Conservation (phyloP, 1,284 basidiomycete genomes). For the Coriolopsis trogii region DNA sequence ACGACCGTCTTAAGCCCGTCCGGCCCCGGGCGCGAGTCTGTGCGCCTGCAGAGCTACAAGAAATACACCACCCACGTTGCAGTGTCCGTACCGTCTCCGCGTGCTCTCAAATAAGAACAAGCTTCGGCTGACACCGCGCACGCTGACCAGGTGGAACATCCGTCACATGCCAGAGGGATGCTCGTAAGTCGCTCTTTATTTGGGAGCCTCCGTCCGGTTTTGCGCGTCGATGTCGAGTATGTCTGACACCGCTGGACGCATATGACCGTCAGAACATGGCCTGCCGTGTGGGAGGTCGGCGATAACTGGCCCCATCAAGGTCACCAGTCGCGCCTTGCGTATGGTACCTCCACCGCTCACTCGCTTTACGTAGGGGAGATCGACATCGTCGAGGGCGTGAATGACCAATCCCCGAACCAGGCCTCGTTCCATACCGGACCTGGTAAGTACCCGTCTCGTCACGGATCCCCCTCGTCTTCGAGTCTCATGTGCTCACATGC, state of each 20-base stretch:
- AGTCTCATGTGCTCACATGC: not conserved
- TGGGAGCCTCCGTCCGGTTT: not conserved
- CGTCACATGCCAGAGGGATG: slow-evolving; percentile 66
- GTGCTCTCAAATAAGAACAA: not conserved
- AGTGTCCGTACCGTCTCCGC: slow-evolving; percentile 45
- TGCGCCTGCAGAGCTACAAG: slow-evolving; percentile 55
- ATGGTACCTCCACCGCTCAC: not conserved
- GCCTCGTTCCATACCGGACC: slow-evolving; percentile 65
- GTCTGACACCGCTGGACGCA: slow-evolving; percentile 1
- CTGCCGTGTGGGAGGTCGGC: slow-evolving; percentile 42
- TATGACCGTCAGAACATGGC: slow-evolving; percentile 44
- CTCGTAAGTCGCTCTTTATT: slow-evolving; percentile 47
- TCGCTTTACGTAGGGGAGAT: slow-evolving; percentile 51
- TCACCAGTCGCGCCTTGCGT: slow-evolving; percentile 3
- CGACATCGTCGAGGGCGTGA: slow-evolving; percentile 73
- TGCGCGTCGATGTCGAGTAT: not conserved
- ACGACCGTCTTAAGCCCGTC: slow-evolving; percentile 46
- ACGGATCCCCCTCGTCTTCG: not conserved
- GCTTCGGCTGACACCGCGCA: not conserved
- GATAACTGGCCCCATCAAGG: slow-evolving; percentile 37
- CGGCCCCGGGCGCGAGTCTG: slow-evolving; percentile 61
- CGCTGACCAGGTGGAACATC: slow-evolving; percentile 48
- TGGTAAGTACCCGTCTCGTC: slow-evolving; percentile 32
- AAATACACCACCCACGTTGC: slow-evolving; percentile 55
- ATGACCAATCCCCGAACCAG: slow-evolving; percentile 55